A percentile compares a stretch with the other conserved stretches of the same genome.
Conservation (phyloP, 2,329 filamentous ascomycete species). For the Cylindrodendrum hubeiense region DNA sequence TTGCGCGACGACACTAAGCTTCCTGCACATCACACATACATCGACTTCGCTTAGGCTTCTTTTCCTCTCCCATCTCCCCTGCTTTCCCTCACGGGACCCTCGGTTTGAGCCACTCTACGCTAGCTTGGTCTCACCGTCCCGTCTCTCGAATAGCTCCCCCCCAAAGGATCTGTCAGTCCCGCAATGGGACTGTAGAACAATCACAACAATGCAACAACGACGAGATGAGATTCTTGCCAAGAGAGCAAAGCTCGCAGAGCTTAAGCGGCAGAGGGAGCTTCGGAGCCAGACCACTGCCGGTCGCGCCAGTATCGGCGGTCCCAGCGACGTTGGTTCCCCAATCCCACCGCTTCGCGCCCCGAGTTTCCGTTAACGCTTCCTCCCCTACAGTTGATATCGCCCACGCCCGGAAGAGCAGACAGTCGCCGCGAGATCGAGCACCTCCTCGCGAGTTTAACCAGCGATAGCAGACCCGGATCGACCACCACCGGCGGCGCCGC, state of each 20-base stretch:
- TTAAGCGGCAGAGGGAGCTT: slow-evolving; percentile 91
- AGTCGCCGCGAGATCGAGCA: slow-evolving; percentile 83
- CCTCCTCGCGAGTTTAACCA: slow-evolving; percentile 86
- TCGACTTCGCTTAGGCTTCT: not conserved
- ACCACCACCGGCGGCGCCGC: slow-evolving; percentile 72
- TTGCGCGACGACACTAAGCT: not conserved
- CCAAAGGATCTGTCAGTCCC: slow-evolving; percentile 47
- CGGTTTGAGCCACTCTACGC: not conserved
- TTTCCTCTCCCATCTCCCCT: not conserved
- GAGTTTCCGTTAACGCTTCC: slow-evolving; percentile 23
- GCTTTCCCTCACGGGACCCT: not conserved
- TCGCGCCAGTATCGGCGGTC: slow-evolving; percentile 76
- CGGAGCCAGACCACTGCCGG: slow-evolving; percentile 80
- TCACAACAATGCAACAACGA: slow-evolving; percentile 77
- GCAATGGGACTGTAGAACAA: slow-evolving; percentile 61
- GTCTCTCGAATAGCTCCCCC: slow-evolving; percentile 37
- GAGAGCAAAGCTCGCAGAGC: slow-evolving; percentile 95
- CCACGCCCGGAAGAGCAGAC: slow-evolving; percentile 77
- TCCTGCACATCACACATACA: not conserved
- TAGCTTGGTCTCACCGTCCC: slow-evolving; percentile 12
- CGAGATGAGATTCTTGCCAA: slow-evolving; percentile 97
- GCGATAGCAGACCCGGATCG: slow-evolving; percentile 79
- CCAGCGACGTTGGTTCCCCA: slow-evolving; percentile 74
- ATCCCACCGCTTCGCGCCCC: slow-evolving; percentile 29
- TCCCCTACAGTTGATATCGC: slow-evolving; percentile 66